Percentiles rank a stretch among this genome's conserved stretches.
phyloP scores from a whole-genome alignment of 1,284 basidiomycete genomes.

The Schizophyllum amplum region DNA sequence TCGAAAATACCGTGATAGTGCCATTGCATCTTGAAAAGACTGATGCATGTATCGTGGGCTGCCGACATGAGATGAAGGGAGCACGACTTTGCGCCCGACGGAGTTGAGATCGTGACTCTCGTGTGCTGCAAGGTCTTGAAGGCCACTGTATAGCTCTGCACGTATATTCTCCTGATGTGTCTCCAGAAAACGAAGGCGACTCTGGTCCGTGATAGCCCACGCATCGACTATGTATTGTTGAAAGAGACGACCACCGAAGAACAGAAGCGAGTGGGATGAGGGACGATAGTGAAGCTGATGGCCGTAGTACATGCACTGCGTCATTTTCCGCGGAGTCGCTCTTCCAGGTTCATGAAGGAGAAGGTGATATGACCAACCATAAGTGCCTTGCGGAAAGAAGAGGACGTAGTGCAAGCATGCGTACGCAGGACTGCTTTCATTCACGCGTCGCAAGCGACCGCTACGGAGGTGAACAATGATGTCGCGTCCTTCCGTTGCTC shows the following conservation, averaged over 20 bases:
- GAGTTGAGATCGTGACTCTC: conserved; percentile 20
- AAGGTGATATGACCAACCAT: conserved; percentile 31
- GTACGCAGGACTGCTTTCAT: conserved; percentile 28
- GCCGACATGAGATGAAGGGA: conserved; percentile 34
- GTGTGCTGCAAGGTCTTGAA: conserved; percentile 26
- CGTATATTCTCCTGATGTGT: conserved; percentile 30
- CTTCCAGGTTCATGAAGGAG: conserved; percentile 7
- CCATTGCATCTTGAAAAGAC: conserved; percentile 36
- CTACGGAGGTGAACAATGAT: conserved; percentile 21
- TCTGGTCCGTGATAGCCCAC: conserved; percentile 26
- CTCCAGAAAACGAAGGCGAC: conserved; percentile 19
- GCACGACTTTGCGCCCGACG: conserved; percentile 26
- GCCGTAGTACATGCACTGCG: conserved; percentile 22
- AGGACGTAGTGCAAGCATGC: conserved; percentile 26
- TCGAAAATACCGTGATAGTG: conserved; percentile 24
- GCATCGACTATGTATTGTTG: conserved; percentile 31
- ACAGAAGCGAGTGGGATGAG: conserved; percentile 21
- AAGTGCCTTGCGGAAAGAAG: conserved; percentile 24
- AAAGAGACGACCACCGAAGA: conserved; percentile 30
- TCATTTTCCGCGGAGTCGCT: conserved; percentile 13
- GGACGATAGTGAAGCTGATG: conserved; percentile 23
- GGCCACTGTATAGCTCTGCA: conserved; percentile 27
- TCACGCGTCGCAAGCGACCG: conserved; percentile 23
- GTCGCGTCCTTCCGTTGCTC: conserved; percentile 16
- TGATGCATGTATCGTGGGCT: conserved; percentile 33